Conservation (phyloP, 176 grass and related monocot species). For the Elaeis guineensis region DNA sequence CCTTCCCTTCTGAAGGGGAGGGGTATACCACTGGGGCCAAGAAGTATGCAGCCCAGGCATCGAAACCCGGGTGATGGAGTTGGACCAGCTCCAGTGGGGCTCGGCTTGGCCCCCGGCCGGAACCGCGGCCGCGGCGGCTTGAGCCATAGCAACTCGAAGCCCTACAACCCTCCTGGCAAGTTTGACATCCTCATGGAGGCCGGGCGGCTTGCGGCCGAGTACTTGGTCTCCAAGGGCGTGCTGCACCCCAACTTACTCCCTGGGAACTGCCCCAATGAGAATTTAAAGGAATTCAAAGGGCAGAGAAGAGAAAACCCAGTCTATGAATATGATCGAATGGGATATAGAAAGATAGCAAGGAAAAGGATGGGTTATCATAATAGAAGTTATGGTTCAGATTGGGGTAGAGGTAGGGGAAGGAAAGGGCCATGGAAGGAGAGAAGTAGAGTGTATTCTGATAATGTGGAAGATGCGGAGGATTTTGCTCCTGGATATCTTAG, state of each 20-base stretch:
- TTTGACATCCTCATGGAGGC: slow-evolving; percentile 81
- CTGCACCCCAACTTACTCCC: slow-evolving; percentile 52
- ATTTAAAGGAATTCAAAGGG: slow-evolving; percentile 28
- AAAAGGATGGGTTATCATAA: slow-evolving; percentile 38
- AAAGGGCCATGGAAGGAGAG: slow-evolving; percentile 17
- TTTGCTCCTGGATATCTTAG: slow-evolving; percentile 47
- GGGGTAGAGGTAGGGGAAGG: slow-evolving; percentile 49
- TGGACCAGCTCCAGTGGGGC: background rate
- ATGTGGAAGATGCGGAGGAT: slow-evolving; percentile 42
- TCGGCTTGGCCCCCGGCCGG: slow-evolving; percentile 9
- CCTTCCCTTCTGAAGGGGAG: no score
- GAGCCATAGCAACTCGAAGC: slow-evolving; percentile 1
- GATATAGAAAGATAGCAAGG: slow-evolving; percentile 39
- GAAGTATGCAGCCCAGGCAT: slow-evolving; percentile 5
- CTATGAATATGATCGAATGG: slow-evolving; percentile 33
- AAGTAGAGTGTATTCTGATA: slow-evolving; percentile 32
- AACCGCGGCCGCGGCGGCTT: background rate
- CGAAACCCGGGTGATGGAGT: slow-evolving; percentile 4
- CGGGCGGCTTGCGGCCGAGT: slow-evolving; percentile 75
- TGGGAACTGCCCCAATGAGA: slow-evolving; percentile 18
- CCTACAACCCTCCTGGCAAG: slow-evolving; percentile 22
- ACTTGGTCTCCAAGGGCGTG: no score
- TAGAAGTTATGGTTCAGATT: slow-evolving; percentile 33
- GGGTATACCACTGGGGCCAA: no score
- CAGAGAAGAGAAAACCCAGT: slow-evolving; percentile 15